Conservation (phyloP, 2,329 filamentous ascomycete species). For the Xylariaceae sp. region DNA sequence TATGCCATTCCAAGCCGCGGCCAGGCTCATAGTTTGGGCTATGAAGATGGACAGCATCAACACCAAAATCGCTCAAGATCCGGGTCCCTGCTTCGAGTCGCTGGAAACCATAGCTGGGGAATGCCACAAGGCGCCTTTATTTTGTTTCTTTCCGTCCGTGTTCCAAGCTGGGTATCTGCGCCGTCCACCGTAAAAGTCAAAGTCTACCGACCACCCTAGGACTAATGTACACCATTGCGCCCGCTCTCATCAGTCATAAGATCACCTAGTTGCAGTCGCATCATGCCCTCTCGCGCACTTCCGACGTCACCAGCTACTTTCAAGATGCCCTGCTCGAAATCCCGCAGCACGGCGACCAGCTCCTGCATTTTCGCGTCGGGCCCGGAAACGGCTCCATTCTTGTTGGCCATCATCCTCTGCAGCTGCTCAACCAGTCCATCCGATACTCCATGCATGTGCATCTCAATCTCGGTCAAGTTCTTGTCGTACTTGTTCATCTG, state of each 20-base stretch:
- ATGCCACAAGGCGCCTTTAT: neutral
- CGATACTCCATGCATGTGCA: constrained; percentile 57
- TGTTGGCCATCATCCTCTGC: constrained; percentile 41
- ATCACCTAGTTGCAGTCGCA: constrained; percentile 46
- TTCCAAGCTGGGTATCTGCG: constrained; percentile 19
- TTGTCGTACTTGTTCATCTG: constrained; percentile 50
- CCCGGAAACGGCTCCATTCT: constrained; percentile 27
- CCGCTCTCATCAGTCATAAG: constrained; percentile 28
- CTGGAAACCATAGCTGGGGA: too few relatives aligned
- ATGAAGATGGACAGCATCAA: too few relatives aligned
- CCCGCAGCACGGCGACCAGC: constrained; percentile 51
- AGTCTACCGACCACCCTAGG: constrained; percentile 5
- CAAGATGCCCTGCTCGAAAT: constrained; percentile 59
- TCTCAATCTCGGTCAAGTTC: constrained; percentile 57
- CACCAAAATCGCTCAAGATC: too few relatives aligned
- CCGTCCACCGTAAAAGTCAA: constrained; percentile 8
- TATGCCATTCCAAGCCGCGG: too few relatives aligned
- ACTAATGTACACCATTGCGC: constrained; percentile 22
- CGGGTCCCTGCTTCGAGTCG: too few relatives aligned
- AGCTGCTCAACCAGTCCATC: constrained; percentile 51
- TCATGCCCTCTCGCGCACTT: constrained; percentile 51
- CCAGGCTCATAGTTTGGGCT: too few relatives aligned
- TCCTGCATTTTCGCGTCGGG: constrained; percentile 40
- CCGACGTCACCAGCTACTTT: constrained; percentile 56
- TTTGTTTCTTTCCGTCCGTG: neutral